Base-by-base conservation (phyloP, 2,329 filamentous ascomycete genomes). In the Sphaerostilbella broomeana region DNA sequence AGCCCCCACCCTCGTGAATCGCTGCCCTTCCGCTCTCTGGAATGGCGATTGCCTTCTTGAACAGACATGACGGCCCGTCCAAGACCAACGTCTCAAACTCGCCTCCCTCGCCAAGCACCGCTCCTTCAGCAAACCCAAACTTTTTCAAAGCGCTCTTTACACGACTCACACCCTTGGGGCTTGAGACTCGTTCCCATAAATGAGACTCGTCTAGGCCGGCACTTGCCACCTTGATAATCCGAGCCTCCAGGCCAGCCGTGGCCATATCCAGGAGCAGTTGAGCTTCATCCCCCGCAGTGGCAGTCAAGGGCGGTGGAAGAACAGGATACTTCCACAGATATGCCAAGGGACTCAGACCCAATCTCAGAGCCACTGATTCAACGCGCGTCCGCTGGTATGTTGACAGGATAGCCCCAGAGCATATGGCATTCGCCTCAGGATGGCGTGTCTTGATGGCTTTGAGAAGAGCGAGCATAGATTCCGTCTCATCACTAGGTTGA, bases 361-460 rank as follows among this genome's bases (percentile, higher is more conserved):
- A 70, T 12, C 92, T 75, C n/a, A 81, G 57, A 9, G 89, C 89
- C 9, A 97, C 81, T 42, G 86, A 90, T 65, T 98, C 92, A 35
- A 98, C 84, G n/a, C 92, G 75, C 1, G 90, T 97, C 41, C 92
- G 82, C 64, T 98, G 92, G 63, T 98, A 98, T 3, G 88, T 94
- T 8, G 87, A 94, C 25, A 97, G 66, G 45, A 98, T 95, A 15
- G 92, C 92, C 38, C 92, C 92, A 0, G 89, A 87, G 50, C 82
- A 89, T 35, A 98, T 68, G 21, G 90, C 92, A 57, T 94, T 89
- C 36, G 85, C 84, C 42, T 83, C 75, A 0, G 90, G 90, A 57
- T 95, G 85, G 2, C 67, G 70, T 8, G 62, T 55, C 56, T 80
- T 75, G 43, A 95, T 74, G 35, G 69, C 71, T 13, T 59, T 62